Conservation (phyloP, 2,329 filamentous ascomycete genomes). For the Didymella pomorum region DNA sequence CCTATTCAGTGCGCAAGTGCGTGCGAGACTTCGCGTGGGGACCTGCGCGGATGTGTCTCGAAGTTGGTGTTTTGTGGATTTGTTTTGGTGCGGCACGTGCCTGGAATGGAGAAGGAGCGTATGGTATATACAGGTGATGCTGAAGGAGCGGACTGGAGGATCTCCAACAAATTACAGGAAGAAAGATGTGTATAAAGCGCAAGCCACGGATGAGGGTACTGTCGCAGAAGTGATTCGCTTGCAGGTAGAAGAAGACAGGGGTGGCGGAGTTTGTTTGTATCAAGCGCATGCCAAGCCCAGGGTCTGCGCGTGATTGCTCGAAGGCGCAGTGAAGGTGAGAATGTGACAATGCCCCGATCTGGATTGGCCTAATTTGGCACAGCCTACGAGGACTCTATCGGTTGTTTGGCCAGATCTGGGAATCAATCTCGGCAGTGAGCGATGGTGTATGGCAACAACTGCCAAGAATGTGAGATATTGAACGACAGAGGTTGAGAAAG, state of each 20-base stretch:
- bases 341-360: conserved; percentile 24
- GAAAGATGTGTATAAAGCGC: conserved; percentile 19
- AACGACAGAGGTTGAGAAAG: not conserved
- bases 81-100: conserved; percentile 21
- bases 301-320: conserved; percentile 28
- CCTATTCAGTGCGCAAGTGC: conserved; percentile 13
- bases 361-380: conserved; percentile 11
- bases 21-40: conserved; percentile 14
- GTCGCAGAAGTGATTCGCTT: conserved; percentile 27
- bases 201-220: conserved; percentile 20
- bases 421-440: conserved; percentile 6
- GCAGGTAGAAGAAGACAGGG: conserved; percentile 12
- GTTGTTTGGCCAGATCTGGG: conserved; percentile 7
- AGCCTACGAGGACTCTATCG: conserved; percentile 10
- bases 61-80: conserved; percentile 12
- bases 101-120: conserved; percentile 31
- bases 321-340: conserved; percentile 32
- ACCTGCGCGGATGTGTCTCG: conserved; percentile 4
- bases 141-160: conserved; percentile 49
- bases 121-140: conserved; percentile 31
- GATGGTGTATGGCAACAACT: conserved; percentile 5
- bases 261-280: conserved; percentile 32
- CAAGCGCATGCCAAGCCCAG: conserved; percentile 33
- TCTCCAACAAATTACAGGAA: conserved; percentile 37
- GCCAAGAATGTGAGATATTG: conserved; percentile 8